phyloP scores from a whole-genome alignment of 2,329 filamentous ascomycete genomes.

The Fusarium humuli region DNA sequence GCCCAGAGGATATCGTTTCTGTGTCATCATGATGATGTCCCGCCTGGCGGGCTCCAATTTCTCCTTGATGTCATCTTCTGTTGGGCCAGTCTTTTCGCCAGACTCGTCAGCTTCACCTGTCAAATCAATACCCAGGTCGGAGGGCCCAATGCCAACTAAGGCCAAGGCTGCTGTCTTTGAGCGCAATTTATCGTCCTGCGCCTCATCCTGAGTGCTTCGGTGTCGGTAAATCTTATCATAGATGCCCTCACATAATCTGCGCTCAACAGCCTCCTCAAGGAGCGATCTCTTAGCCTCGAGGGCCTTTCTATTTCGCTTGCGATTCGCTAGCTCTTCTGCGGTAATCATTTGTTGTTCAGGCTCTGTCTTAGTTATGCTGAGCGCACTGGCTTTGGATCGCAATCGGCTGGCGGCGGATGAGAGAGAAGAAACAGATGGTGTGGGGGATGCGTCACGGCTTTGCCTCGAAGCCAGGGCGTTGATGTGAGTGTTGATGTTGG shows the following conservation, averaged over 20 bases:
- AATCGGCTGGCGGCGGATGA: conserved; percentile 67
- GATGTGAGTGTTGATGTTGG: conserved; percentile 88
- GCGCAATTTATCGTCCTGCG: conserved; percentile 91
- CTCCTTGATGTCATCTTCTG: conserved; percentile 75
- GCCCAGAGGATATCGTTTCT: conserved; percentile 87
- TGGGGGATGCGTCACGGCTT: conserved; percentile 72
- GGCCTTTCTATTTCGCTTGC: conserved; percentile 80
- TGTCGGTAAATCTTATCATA: conserved; percentile 94
- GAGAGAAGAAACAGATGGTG: conserved; percentile 65
- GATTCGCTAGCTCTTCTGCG: conserved; percentile 81
- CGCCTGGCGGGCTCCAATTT: conserved; percentile 76
- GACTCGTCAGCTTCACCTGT: conserved; percentile 67
- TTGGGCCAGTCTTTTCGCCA: conserved; percentile 68
- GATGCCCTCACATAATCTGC: conserved; percentile 83
- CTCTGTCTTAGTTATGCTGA: conserved; percentile 62
- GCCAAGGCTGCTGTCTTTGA: conserved; percentile 92
- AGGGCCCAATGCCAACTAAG: conserved; percentile 89
- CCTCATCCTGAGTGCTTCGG: conserved; percentile 90
- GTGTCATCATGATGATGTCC: conserved; percentile 83
- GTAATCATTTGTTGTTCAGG: conserved; percentile 88
- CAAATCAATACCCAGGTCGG: conserved; percentile 84
- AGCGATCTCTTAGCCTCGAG: conserved; percentile 81
- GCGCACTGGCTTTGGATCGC: conserved; percentile 66
- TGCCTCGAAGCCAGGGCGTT: conserved; percentile 80
- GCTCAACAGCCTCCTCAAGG: conserved; percentile 92